A percentile compares a stretch with the other conserved stretches of the same genome.
Evolutionary conservation across 345 rosid species (phyloP).

Genomic region (Populus pruinosa): DNA sequence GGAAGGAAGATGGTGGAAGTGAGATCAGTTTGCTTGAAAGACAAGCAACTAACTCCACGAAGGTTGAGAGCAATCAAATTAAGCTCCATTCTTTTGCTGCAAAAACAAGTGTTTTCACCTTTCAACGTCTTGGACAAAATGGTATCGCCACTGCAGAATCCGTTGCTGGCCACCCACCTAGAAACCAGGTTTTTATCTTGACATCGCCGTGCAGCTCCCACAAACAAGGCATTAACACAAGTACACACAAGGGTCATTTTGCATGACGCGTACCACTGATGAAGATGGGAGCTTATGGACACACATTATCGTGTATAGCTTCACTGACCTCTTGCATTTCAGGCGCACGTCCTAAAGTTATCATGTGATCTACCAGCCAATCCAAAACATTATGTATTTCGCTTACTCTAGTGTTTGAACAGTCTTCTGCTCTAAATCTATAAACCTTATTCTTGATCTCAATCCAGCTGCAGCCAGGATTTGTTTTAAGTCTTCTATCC

Average conservation of each 20-base stretch:
- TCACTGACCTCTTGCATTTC: constrained; percentile 19
- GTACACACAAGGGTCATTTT: background rate
- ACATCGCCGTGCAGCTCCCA: background rate
- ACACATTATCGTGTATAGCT: background rate
- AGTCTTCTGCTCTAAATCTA: constrained; percentile 72
- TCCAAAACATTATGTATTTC: constrained; percentile 47
- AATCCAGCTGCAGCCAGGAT: constrained; percentile 84
- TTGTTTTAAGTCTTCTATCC: constrained; percentile 63
- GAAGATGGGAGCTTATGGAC: background rate
- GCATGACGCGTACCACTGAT: background rate
- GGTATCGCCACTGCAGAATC: background rate
- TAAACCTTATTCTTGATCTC: constrained; percentile 61
- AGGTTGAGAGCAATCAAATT: background rate
- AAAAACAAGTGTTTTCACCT: background rate
- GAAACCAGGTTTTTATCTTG: background rate
- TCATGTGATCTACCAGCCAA: constrained; percentile 52
- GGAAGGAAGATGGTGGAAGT: background rate
- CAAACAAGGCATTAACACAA: background rate
- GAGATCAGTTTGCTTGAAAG: background rate
- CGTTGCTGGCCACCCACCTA: background rate
- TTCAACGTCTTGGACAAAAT: background rate
- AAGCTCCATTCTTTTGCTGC: background rate
- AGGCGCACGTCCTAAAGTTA: constrained; percentile 22
- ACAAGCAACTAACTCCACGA: background rate
- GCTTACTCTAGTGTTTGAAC: constrained; percentile 32